phyloP scores from a whole-genome alignment of 2,329 filamentous ascomycete genomes.

The Sphaerulina vaccinii region DNA sequence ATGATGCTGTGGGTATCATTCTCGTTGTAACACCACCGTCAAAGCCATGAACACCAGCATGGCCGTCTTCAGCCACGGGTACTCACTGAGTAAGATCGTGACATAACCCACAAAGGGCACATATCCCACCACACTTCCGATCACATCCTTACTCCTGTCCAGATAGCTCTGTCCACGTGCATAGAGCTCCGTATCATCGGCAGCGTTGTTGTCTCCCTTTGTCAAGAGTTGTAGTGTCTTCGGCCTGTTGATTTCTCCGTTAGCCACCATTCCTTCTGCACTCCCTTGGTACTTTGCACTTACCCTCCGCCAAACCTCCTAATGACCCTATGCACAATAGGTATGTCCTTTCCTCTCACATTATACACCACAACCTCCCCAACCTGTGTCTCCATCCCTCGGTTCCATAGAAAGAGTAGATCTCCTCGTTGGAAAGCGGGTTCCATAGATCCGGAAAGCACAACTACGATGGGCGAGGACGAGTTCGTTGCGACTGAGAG shows the following conservation, averaged over 20 bases:
- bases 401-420: constrained; percentile 74
- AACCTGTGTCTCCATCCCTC: constrained; percentile 61
- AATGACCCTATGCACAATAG: constrained; percentile 92
- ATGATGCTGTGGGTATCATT: constrained; percentile 50
- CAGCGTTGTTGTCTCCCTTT: constrained; percentile 94
- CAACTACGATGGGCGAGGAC: constrained; percentile 70
- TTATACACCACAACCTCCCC: constrained; percentile 80
- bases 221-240: constrained; percentile 71
- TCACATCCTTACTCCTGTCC: constrained; percentile 75
- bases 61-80: constrained; percentile 95
- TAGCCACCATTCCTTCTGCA: not conserved
- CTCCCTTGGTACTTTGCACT: constrained; percentile 40
- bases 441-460: constrained; percentile 82
- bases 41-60: constrained; percentile 94
- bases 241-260: constrained; percentile 35
- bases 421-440: constrained; percentile 79
- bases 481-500: constrained; percentile 73
- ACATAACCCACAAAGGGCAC: constrained; percentile 96
- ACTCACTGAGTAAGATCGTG: constrained; percentile 90
- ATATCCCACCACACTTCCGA: constrained; percentile 88
- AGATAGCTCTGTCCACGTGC: constrained; percentile 84
- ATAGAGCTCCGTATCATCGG: constrained; percentile 90
- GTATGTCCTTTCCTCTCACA: constrained; percentile 89
- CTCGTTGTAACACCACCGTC: constrained; percentile 86
- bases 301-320: constrained; percentile 63